A percentile compares a stretch with the other conserved stretches of the same genome.
Conservation (phyloP, 306 rosid genomes). For the Spatholobus suberectus region DNA sequence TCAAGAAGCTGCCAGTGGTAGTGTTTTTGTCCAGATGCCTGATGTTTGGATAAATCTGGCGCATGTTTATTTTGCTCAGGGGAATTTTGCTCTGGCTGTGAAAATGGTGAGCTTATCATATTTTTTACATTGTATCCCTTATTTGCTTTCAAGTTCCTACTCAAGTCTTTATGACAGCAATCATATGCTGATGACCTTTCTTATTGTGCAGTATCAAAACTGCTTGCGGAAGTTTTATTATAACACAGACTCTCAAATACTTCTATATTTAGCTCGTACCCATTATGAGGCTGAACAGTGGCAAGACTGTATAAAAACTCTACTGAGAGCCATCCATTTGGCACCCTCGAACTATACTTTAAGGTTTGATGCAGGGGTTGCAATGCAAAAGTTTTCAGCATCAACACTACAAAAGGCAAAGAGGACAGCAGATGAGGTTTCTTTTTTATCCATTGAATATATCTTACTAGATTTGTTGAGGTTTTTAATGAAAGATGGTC, state of each 20-base stretch:
- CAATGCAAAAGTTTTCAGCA: slow-evolving; percentile 98
- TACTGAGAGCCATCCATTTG: slow-evolving; percentile 94
- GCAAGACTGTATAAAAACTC: slow-evolving; percentile 97
- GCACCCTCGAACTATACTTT: slow-evolving; percentile 96
- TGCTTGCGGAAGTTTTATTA: slow-evolving; percentile 94
- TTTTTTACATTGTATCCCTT: slow-evolving; percentile 36
- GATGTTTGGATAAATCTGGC: slow-evolving; percentile 99
- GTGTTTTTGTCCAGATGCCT: slow-evolving; percentile 98
- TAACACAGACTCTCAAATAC: slow-evolving; percentile 95
- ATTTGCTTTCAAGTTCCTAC: slow-evolving; percentile 2
- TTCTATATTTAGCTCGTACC: slow-evolving; percentile 95
- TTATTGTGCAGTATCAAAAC: slow-evolving; percentile 88
- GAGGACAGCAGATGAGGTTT: slow-evolving; percentile 97
- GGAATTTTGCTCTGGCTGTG: slow-evolving; percentile 90
- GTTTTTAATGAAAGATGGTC: slow-evolving; percentile 23
- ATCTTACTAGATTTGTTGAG: not conserved
- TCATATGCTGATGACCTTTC: slow-evolving; percentile 45
- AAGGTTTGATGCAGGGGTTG: slow-evolving; percentile 98
- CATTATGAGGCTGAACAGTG: slow-evolving; percentile 99
- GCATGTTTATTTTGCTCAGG: slow-evolving; percentile 98
- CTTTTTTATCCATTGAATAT: slow-evolving; percentile 30
- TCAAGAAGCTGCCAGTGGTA: slow-evolving; percentile 99
- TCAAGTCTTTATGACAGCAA: slow-evolving; percentile 28
- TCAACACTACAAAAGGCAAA: slow-evolving; percentile 91
- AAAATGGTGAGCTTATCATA: slow-evolving; percentile 74